phyloP scores from a whole-genome alignment of 176 grass and related monocot genomes.

The Raddia distichophylla region DNA sequence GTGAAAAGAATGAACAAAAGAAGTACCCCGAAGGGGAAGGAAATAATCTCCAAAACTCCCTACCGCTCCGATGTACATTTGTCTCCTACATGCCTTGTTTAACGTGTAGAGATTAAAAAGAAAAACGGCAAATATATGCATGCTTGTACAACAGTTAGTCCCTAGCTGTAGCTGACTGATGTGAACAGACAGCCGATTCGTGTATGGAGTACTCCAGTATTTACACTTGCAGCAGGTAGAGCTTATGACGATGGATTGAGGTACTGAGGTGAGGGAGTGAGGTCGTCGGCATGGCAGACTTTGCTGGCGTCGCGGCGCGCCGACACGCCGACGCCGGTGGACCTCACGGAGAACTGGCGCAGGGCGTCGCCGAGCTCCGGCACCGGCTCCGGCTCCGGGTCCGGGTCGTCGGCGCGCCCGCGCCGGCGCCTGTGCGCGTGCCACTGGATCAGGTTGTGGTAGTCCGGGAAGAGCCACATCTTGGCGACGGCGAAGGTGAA shows the following conservation, averaged over 20 bases:
- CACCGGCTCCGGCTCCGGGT: conserved; percentile 40
- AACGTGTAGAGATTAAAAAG: neutral
- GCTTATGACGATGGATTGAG: neutral
- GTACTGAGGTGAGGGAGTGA: neutral
- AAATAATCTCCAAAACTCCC: neutral
- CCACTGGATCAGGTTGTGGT: conserved; percentile 84
- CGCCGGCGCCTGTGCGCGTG: conserved; percentile 38
- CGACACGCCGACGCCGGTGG: conserved; percentile 75
- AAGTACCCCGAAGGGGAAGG: conserved; percentile 3
- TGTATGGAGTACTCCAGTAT: no score
- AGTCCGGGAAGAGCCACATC: conserved; percentile 74
- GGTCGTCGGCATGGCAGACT: conserved; percentile 20
- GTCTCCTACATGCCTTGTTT: neutral
- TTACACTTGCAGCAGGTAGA: no score
- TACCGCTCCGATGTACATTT: conserved; percentile 23
- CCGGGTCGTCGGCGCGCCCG: no score
- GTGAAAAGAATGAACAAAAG: neutral
- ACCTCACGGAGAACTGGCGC: conserved; percentile 75
- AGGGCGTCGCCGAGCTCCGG: conserved; percentile 55
- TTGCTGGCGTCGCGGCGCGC: conserved; percentile 69
- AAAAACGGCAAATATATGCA: neutral
- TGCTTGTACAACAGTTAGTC: conserved; percentile 10
- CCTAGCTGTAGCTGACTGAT: neutral
- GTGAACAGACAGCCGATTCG: no score
- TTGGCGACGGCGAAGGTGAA: conserved; percentile 52